These are phyloP conservation scores for Boletus pseudo-olivaceus DNA, from an alignment of 768 basidiomycete genomes.

Conservation along the genomic window DNA sequence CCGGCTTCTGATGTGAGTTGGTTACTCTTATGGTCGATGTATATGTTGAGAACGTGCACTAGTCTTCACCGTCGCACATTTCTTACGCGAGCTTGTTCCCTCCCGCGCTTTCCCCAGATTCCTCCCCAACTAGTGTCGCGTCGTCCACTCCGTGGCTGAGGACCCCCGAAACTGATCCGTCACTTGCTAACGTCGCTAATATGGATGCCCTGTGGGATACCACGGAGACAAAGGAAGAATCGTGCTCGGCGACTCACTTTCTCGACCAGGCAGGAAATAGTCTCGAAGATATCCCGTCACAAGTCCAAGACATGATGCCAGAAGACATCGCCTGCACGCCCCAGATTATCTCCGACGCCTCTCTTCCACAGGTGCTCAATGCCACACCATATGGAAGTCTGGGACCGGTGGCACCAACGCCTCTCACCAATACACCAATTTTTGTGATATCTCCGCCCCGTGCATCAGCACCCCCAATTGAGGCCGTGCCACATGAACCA, in stretches of 20 bases:
- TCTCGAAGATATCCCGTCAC: conserved; percentile 12
- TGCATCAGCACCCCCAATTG: background rate
- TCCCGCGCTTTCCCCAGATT: conserved; percentile 24
- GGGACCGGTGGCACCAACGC: background rate
- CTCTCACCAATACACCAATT: background rate
- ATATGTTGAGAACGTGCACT: background rate
- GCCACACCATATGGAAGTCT: background rate
- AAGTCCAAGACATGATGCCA: conserved; percentile 4
- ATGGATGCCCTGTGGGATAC: background rate
- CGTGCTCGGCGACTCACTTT: background rate
- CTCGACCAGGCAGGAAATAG: conserved; percentile 13
- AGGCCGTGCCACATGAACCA: background rate
- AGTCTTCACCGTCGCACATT: background rate
- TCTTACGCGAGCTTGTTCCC: conserved; percentile 1
- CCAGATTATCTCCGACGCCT: background rate
- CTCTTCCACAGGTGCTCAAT: background rate
- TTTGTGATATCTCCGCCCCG: background rate
- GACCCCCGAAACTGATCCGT: conserved; percentile 14
- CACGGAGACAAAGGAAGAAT: background rate
- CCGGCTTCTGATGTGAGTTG: conserved; percentile 9
- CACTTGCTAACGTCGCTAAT: background rate
- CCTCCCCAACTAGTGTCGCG: conserved; percentile 20
- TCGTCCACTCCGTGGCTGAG: conserved; percentile 21
- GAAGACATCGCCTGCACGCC: conserved; percentile 24
- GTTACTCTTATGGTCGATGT: background rate